Evolutionary conservation across 345 rosid genomes (phyloP), one percentile per base, ranked within the genome.

Genomic region (Kandelia obovata): DNA sequence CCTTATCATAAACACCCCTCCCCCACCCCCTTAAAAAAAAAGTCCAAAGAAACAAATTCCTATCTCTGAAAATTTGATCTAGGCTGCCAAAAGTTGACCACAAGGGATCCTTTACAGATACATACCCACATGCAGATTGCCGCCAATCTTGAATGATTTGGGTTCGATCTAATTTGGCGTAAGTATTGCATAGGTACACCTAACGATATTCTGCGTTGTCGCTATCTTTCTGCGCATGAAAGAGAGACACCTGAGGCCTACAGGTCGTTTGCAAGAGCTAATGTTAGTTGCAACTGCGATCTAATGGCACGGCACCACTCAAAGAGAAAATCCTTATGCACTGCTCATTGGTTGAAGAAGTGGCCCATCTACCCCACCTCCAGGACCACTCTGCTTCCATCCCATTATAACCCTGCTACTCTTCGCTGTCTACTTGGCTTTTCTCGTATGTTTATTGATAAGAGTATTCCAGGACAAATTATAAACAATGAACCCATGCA

Each of bases 351-450:
- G 21, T 53, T 11, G 28, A 32, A 47, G 52, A 30, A 20, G 10
- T 7, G 59, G 57, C 65, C 70, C 56, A 2, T 37, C 56, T 34
- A 23, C 58, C 75, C 69, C 61, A 28, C 35, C 59, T 21, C 57
- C 6, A 51, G 81, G 83, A 73, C 83, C 81, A 75, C 81, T 1
- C 49, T 73, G 61, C 62, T 35, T 31, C 34, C 37, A 7, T 34
- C 16, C 72, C 67, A n/a, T 60, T 43, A 32, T 61, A 52, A 64
- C 26, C 60, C 46, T 67, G 67, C 68, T 28, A 39, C 60, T 47
- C 47, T 15, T 69, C 27, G 23, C 65, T 68, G 37, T 17, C 62
- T 57, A 21, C 47, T 20, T 68, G 16, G 59, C 59, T 25, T 11
- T 56, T 25, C 59, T 27, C 25, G 2, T 25, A 21, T 56, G 25